phyloP scores from a whole-genome alignment of 2,329 filamentous ascomycete genomes.

The Endoconidiophora polonica region DNA sequence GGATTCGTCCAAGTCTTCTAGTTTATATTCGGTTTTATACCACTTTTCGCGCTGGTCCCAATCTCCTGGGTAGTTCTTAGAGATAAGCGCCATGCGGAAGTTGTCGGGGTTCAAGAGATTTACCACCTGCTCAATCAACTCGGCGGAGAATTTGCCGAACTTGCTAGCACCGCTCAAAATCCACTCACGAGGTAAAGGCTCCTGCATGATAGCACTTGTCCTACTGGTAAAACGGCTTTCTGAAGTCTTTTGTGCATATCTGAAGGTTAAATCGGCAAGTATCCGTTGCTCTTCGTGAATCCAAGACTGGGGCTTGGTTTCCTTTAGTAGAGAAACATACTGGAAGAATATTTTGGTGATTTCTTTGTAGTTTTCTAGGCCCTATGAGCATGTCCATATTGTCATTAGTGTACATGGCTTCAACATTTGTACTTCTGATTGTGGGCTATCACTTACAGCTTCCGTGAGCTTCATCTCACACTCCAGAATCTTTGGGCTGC shows the following conservation, averaged over 20 bases:
- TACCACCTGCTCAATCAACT: conserved; percentile 59
- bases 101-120: conserved; percentile 70
- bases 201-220: conserved; percentile 79
- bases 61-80: conserved; percentile 64
- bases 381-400: conserved; percentile 22
- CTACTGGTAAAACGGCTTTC: conserved; percentile 79
- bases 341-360: conserved; percentile 75
- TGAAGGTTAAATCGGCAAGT: conserved; percentile 85
- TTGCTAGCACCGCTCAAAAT: conserved; percentile 65
- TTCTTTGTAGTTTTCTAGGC: conserved; percentile 65
- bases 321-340: conserved; percentile 74
- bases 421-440: not conserved
- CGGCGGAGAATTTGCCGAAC: conserved; percentile 63
- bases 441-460: conserved; percentile 35
- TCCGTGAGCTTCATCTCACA: conserved; percentile 67
- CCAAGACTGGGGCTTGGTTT: conserved; percentile 73
- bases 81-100: conserved; percentile 69
- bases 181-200: conserved; percentile 70
- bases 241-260: conserved; percentile 82
- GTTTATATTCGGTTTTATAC: conserved; percentile 91
- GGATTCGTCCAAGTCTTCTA: conserved; percentile 60
- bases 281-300: conserved; percentile 85
- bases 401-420: not conserved
- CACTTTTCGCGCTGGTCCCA: conserved; percentile 88
- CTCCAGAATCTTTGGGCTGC: conserved; percentile 60